These are phyloP conservation scores for Saccharomycodes ludwigii DNA, from an alignment of 805 yeast genomes.

Conservation along the genomic window DNA sequence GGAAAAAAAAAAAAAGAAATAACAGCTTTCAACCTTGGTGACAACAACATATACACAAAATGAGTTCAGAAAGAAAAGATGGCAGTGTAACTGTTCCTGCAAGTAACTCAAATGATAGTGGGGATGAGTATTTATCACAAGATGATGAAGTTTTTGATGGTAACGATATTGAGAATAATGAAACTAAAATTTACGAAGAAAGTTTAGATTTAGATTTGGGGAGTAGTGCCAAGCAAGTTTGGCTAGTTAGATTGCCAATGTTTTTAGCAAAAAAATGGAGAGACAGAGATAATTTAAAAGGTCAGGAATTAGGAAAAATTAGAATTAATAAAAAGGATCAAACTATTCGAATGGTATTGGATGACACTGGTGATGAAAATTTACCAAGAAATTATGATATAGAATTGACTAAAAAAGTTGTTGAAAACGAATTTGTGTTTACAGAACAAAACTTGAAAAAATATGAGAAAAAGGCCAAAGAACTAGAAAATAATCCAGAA, in stretches of 20 bases:
- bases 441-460: slow-evolving; percentile 71
- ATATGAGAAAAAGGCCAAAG: slow-evolving; percentile 29
- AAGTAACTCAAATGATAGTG: slow-evolving; percentile 13
- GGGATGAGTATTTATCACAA: slow-evolving; percentile 29
- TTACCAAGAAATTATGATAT: slow-evolving; percentile 83
- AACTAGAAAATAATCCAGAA: slow-evolving; percentile 25
- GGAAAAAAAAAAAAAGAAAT: background rate
- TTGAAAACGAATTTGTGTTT: slow-evolving; percentile 76
- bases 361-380: slow-evolving; percentile 35
- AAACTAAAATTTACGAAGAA: slow-evolving; percentile 37
- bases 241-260: slow-evolving; percentile 87
- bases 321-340: slow-evolving; percentile 48
- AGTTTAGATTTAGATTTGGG: slow-evolving; percentile 65
- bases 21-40: background rate
- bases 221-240: slow-evolving; percentile 57
- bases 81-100: slow-evolving; percentile 2
- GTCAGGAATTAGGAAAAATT: slow-evolving; percentile 71
- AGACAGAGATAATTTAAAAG: slow-evolving; percentile 45
- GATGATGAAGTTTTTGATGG: slow-evolving; percentile 33
- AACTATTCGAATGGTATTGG: slow-evolving; percentile 43
- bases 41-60: too few relatives aligned
- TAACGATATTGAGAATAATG: slow-evolving; percentile 29
- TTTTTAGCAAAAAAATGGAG: slow-evolving; percentile 77
- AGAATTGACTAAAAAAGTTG: slow-evolving; percentile 63
- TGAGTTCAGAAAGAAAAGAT: too few relatives aligned